Base-by-base conservation (phyloP, 441 rosid species). In the Sinapis alba region DNA sequence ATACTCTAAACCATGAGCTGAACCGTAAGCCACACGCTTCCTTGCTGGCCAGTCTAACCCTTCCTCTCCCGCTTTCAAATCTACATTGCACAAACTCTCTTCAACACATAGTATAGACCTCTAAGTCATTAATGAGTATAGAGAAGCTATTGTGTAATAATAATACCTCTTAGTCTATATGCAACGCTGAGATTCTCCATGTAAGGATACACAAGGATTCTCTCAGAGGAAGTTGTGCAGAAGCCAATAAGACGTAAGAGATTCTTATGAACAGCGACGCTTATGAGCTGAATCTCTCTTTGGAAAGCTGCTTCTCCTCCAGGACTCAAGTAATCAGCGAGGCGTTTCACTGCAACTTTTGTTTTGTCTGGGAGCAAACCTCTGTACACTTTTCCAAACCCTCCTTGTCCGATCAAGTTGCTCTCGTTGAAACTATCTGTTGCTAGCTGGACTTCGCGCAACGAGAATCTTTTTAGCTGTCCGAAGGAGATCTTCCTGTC, bases 1-100 rank as follows among this genome's bases (percentile, higher is more conserved):
- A 80, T 87, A 87, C 59, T 88, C 90, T 68, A 89, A 79, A 53
- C 97, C 96, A 13, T 89, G 84, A 2, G 97, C 96, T 23, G 91
- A 73, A 36, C 96, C 94, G 6, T 85, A 73, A 47, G 97, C 88
- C 27, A 92, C 88, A 67, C 79, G 80, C 65, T 79, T 87, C 80
- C 94, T 75, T 10, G 74, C 81, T 62, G 90, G 80, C 97, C 97
- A 90, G 59, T 85, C 80, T 80, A 86, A 63, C 28, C 84, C 82
- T 72, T 68, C 69, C 66, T 81, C 84, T 74, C 84, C 86, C 7
- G 78, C 71, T 28, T 79, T 84, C 64, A 81, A 47, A 68, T 84
- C 86, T 84, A 63, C 41, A 65, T 30, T 10, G 19, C 43, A 50
- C 60, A 64, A 45, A 67, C 24, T 8, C 51, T 8, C 50, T 13